Evolutionary conservation across 164 flowering plant genomes (phyloP).

Genomic region (Cinnamomum chago): DNA sequence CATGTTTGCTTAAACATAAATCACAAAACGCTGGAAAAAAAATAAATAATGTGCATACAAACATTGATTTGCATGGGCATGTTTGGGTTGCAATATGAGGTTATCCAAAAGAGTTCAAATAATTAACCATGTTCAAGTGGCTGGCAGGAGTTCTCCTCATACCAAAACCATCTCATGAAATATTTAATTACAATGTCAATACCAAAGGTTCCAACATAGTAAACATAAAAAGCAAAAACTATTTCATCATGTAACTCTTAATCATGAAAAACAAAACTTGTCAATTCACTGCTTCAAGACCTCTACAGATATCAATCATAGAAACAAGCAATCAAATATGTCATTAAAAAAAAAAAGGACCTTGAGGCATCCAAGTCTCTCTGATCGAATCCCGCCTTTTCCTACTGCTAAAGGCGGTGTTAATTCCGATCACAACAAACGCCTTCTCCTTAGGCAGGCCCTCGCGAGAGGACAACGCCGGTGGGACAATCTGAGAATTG

Average conservation of each 20-base stretch:
- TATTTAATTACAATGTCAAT: no score
- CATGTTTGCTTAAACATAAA: no score
- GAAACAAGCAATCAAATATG: not conserved
- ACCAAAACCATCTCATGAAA: no score
- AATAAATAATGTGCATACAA: no score
- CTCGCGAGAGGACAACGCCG: conserved; percentile 19
- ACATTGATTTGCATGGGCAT: no score
- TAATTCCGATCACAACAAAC: conserved; percentile 89
- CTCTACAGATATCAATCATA: not conserved
- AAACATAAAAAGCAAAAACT: no score
- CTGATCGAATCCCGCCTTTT: conserved; percentile 59
- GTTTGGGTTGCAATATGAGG: no score
- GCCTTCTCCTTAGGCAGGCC: conserved; percentile 49
- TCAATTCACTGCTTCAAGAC: not conserved
- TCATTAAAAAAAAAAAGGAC: conserved; percentile 12
- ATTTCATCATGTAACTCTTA: not conserved
- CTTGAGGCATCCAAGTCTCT: conserved; percentile 71
- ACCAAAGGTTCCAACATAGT: no score
- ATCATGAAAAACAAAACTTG: not conserved
- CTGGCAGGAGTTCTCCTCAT: no score
- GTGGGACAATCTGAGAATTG: conserved; percentile 13
- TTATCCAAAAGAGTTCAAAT: no score
- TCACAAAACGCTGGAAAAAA: no score
- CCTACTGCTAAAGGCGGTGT: conserved; percentile 89
- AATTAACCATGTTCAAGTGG: no score